Base-by-base conservation (phyloP, 805 yeast species). In the Candida ipomoeae region DNA sequence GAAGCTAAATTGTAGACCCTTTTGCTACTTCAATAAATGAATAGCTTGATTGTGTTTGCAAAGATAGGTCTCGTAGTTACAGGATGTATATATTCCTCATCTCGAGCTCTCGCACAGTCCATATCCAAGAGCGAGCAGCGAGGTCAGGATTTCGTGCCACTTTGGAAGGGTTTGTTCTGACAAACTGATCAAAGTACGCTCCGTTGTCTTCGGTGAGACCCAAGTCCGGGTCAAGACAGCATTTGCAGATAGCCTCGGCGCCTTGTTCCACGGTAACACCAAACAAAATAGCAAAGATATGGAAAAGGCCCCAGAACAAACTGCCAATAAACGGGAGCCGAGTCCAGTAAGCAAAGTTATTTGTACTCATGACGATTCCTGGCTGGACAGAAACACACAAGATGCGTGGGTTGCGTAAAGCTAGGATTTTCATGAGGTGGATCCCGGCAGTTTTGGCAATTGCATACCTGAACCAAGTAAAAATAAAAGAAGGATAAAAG, bases 281-380 rank as follows among this genome's bases (percentile, higher is more conserved):
- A 55, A 85, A 78, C 40, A 85, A 65, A 56, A 69, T 80, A 1
- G 87, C 88, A 60, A 87, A 82, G 6, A 84, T 61, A 61, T 86
- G 88, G 63, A 87, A 86, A 8, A 80, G 65, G 37, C 85, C 66
- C 89, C 91, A 83, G 57, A 86, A 86, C 34, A 85, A 59, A 1
- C 82, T 74, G 0, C 96, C 96, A n/a, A 89, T 74, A 4, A 88
- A 69, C 0, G 96, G 95, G 14, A 85, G 69, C 49, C 89, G 69
- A 2, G 92, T 87, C 83, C 90, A 85, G 62, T 85, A 87, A 42
- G 85, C 74, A 62, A 85, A 86, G 43, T 85, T 65, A 56, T 85
- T 84, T 2, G 96, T 84, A 59, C 83, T 83, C 87, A 89, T 84
- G n/a, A 87, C 88, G 55, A 87, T 77, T 0, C 96, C 96, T 0